Evolutionary conservation across 192 early-diverging fungal genomes (phyloP).

Genomic region (Coemansia asiatica): DNA sequence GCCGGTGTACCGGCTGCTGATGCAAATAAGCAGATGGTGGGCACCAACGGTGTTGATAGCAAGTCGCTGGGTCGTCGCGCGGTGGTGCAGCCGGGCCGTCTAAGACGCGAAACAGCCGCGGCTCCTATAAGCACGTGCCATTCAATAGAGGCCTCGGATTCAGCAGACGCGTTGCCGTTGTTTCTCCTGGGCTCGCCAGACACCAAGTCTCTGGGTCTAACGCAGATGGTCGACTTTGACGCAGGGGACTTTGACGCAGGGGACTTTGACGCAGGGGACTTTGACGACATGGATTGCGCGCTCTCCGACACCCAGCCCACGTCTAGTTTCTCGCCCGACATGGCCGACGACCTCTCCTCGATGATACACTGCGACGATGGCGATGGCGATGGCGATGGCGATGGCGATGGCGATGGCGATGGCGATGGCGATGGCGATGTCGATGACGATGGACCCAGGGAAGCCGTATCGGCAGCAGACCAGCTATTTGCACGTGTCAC

Average conservation of each 20-base stretch:
- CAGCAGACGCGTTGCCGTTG: background rate
- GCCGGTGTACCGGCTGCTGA: background rate
- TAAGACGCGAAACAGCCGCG: background rate
- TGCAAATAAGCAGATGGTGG: background rate
- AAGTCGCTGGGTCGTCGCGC: background rate
- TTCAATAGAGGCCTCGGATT: too few species aligned
- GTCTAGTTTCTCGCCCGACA: background rate
- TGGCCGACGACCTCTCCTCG: too few species aligned
- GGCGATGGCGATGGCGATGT: too few species aligned
- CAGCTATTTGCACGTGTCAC: background rate
- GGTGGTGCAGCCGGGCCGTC: background rate
- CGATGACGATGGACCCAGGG: too few species aligned
- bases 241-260: background rate
- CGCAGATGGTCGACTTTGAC: constrained; percentile 11
- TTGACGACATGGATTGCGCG: background rate
- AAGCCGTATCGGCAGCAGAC: background rate
- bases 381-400: too few species aligned
- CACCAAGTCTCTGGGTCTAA: background rate
- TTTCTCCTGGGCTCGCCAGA: constrained; percentile 8
- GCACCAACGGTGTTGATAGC: background rate
- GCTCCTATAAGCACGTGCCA: background rate
- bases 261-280: too few species aligned
- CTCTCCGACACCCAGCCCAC: constrained; percentile 4
- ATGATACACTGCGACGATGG: too few species aligned
- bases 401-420: too few species aligned